A percentile compares a stretch with the other conserved stretches of the same genome.
Conservation (phyloP, 768 basidiomycete genomes). For the Kwoniella europaea region DNA sequence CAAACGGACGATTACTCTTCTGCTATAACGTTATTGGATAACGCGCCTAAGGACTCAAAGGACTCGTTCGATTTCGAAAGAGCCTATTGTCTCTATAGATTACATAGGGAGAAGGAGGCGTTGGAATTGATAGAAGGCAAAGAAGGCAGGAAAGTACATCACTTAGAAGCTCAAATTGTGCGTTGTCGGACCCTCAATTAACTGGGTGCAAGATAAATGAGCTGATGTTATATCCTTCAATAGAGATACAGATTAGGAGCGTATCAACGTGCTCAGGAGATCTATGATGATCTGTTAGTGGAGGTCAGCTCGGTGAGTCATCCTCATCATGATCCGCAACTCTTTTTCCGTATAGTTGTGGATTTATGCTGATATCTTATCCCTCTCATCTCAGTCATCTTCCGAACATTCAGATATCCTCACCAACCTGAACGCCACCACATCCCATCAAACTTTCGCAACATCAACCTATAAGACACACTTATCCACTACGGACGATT, state of each 20-base stretch:
- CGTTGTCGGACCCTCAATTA: conserved; percentile 48
- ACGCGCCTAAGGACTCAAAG: conserved; percentile 29
- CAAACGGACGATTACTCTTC: conserved; percentile 80
- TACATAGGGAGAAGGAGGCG: conserved; percentile 78
- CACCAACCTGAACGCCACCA: conserved; percentile 80
- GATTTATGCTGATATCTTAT: neutral
- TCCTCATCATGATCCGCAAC: neutral
- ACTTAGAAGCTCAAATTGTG: conserved; percentile 88
- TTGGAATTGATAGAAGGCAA: conserved; percentile 59
- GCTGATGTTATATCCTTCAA: neutral
- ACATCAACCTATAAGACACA: conserved; percentile 54
- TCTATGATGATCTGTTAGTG: conserved; percentile 81
- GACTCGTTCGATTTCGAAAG: conserved; percentile 65
- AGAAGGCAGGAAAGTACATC: conserved; percentile 67
- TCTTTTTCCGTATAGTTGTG: neutral
- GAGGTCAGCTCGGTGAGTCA: conserved; percentile 73
- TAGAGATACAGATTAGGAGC: conserved; percentile 79
- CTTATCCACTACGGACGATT: conserved; percentile 54
- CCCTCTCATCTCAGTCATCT: conserved; percentile 64
- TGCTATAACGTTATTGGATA: conserved; percentile 69
- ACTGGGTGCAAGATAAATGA: neutral
- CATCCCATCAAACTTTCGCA: conserved; percentile 83
- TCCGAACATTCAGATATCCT: conserved; percentile 87
- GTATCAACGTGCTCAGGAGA: conserved; percentile 73
- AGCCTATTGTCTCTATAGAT: conserved; percentile 81